Percentiles rank a stretch among this genome's conserved stretches.
Evolutionary conservation across 108 stramenopile genomes (phyloP).

Genomic region (Mayamaea pseudoterrestris): DNA sequence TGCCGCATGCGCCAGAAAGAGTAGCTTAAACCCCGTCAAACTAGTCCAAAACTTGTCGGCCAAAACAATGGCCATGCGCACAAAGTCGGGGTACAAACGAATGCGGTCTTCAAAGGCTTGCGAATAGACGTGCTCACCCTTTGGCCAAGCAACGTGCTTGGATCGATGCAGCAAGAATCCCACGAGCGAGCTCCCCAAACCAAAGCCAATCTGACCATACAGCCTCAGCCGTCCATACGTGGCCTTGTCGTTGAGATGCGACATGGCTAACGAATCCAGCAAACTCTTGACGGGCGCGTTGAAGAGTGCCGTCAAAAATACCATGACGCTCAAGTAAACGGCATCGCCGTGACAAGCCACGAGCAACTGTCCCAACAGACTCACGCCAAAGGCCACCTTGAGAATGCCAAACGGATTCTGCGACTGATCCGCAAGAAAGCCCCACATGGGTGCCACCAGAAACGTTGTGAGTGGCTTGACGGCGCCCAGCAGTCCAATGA

Average conservation of each 20-base stretch:
- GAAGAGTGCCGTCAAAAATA: conserved; percentile 79
- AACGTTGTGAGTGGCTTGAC: conserved; percentile 90
- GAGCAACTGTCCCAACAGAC: conserved; percentile 60
- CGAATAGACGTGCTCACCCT: not conserved
- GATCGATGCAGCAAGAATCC: conserved; percentile 33
- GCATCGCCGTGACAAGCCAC: conserved; percentile 46
- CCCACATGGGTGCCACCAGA: conserved; percentile 89
- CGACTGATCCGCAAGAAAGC: conserved; percentile 70
- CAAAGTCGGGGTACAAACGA: not conserved
- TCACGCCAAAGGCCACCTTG: conserved; percentile 76
- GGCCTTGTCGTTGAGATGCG: conserved; percentile 45
- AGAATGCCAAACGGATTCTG: conserved; percentile 67
- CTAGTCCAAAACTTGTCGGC: conserved; percentile 27
- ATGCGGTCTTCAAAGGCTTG: not conserved
- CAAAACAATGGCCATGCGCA: conserved; percentile 3
- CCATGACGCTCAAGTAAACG: conserved; percentile 51
- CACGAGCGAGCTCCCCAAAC: conserved; percentile 66
- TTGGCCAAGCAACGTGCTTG: conserved; percentile 8
- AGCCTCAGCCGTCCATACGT: conserved; percentile 84
- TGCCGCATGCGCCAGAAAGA: conserved; percentile 54
- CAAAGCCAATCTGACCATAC: conserved; percentile 94
- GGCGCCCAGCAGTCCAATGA: conserved; percentile 86
- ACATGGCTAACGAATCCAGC: conserved; percentile 87
- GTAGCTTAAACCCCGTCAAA: conserved; percentile 62
- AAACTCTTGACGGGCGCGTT: conserved; percentile 92